Evolutionary conservation across 2,329 filamentous ascomycete species (phyloP), one percentile per base, ranked within the genome.

Genomic region (Lachnum nothofagi): DNA sequence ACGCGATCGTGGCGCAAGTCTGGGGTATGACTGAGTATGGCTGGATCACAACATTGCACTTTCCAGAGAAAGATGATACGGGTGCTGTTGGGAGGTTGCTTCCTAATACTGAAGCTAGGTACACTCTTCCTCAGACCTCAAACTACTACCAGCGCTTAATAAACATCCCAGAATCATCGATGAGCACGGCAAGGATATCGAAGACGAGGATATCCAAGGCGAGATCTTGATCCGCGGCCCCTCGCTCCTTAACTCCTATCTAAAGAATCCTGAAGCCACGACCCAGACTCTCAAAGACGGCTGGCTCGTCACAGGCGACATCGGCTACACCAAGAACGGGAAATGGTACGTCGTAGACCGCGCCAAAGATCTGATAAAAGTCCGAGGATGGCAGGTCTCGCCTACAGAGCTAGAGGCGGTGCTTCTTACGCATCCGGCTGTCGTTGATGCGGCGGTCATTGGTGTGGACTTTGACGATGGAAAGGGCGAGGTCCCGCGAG

Each of bases 11-110:
- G 17, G 64, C 65, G 10, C 71, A 73, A 48, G 67, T 76, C 20
- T 78, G 71, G 68, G 76, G 76, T 0, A 74, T 77, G 69, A 78
- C 76, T 0, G 76, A 79, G 61, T 68, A 62, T 56, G 76, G 76
- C 64, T 56, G 67, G 55, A 25, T 33, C 9, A 50, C 46, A 9
- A 39, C 19, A 16, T 44, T 46, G n/a, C 38, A 43, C 2, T 16
- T 33, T 16, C 8, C 14, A 20, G 44, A 51, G 24, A 42, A 59
- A 6, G 70, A 72, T 35, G 58, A 65, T 14, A 65, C 67, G 8
- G 72, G 67, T 23, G 73, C 72, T 16, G 71, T 77, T 19, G 75
- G 75, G 7, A 62, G 67, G 3, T 58, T 67, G 6, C 54, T 74
- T 16, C 56, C 68, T 1, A 71, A 69, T 10, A 64, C 53, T 38